phyloP scores from a whole-genome alignment of 768 basidiomycete species.

The Trametopsis cervina region DNA sequence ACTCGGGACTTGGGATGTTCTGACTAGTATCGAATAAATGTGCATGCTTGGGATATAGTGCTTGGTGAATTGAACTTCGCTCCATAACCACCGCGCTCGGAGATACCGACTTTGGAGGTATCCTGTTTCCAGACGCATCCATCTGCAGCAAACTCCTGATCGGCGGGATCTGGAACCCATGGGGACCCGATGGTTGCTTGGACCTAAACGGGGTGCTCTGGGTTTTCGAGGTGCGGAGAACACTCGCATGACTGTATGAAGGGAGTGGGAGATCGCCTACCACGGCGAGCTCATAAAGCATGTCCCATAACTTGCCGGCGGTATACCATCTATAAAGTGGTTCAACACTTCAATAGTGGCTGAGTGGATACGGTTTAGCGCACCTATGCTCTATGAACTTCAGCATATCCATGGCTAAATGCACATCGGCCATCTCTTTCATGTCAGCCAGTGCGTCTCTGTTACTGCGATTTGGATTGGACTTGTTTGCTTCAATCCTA shows the following conservation, averaged over 20 bases:
- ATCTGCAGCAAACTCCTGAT: no score
- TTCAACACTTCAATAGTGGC: background rate
- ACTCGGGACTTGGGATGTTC: background rate
- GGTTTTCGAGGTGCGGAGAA: conserved; percentile 3
- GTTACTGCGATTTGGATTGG: conserved; percentile 15
- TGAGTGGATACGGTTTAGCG: background rate
- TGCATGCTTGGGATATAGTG: background rate
- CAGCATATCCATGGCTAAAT: conserved; percentile 30
- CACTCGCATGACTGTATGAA: conserved; percentile 4
- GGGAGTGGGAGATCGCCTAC: conserved; percentile 9
- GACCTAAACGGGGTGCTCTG: background rate
- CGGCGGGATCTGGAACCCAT: no score
- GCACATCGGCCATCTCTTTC: conserved; percentile 34
- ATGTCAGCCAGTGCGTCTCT: conserved; percentile 19
- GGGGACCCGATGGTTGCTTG: background rate
- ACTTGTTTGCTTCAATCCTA: conserved; percentile 19
- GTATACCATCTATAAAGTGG: background rate
- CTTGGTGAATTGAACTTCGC: background rate
- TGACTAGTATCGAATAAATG: background rate
- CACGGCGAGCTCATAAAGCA: conserved; percentile 4
- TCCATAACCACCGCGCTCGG: no score
- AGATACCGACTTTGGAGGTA: no score
- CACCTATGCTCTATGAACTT: conserved; percentile 13
- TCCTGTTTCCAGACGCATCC: no score
- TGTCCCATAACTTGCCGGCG: conserved; percentile 13